Conservation (phyloP, 306 rosid genomes). For the Trifolium pratense region DNA sequence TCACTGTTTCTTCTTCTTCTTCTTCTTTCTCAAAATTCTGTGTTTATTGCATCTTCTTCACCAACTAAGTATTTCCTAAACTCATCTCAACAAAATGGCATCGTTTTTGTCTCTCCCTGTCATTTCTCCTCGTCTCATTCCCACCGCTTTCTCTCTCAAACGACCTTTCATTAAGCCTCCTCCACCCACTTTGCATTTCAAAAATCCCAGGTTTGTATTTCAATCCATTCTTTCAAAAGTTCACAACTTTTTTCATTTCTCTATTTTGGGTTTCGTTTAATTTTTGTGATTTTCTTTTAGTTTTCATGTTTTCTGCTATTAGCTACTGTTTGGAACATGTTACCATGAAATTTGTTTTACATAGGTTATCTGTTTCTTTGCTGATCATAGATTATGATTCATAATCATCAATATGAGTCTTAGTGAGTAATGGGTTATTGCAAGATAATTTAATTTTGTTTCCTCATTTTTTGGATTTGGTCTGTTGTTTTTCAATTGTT, state of each 20-base stretch:
- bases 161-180: slow-evolving; percentile 45
- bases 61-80: not conserved
- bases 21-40: not conserved
- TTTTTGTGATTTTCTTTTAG: not conserved
- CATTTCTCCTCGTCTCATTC: slow-evolving; percentile 49
- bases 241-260: not conserved
- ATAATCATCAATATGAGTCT: slow-evolving; percentile 8
- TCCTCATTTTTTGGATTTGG: not conserved
- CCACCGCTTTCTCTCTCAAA: slow-evolving; percentile 40
- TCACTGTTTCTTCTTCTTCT: not conserved
- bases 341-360: slow-evolving; percentile 8
- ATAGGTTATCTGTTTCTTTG: slow-evolving; percentile 7
- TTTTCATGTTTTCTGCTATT: slow-evolving; percentile 14
- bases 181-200: slow-evolving; percentile 52
- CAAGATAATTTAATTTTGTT: not conserved
- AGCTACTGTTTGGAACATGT: not conserved
- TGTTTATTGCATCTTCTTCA: not conserved
- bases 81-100: slow-evolving; percentile 53
- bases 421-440: not conserved
- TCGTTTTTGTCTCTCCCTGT: slow-evolving; percentile 61
- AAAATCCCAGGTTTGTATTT: slow-evolving; percentile 53
- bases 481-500: not conserved
- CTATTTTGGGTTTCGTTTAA: not conserved
- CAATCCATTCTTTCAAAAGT: not conserved
- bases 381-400: not conserved